A percentile compares a stretch with the other conserved stretches of the same genome.
Conservation (phyloP, 208 protist genomes). For the Leishmania aethiopica region DNA sequence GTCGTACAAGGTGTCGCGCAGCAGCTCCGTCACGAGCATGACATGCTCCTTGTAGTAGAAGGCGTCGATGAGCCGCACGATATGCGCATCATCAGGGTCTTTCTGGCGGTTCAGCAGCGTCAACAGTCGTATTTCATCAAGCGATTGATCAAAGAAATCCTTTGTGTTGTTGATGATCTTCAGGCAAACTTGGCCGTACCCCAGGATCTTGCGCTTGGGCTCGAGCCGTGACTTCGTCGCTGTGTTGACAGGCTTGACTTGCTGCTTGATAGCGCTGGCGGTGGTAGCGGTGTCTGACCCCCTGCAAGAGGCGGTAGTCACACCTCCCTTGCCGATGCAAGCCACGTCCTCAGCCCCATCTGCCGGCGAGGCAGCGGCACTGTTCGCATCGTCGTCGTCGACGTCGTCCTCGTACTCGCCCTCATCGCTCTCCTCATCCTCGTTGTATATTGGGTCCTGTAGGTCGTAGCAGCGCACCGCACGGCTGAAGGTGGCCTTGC, state of each 20-base stretch:
- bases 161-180: constrained; percentile 98
- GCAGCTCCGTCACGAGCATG: constrained; percentile 96
- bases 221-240: neutral
- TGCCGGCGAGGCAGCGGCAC: neutral
- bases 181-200: constrained; percentile 91
- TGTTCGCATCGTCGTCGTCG: constrained; percentile 12
- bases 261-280: neutral
- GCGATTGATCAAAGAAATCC: constrained; percentile 97
- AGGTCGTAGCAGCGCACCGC: constrained; percentile 95
- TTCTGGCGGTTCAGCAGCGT: constrained; percentile 92
- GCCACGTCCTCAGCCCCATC: neutral
- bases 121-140: constrained; percentile 97
- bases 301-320: neutral
- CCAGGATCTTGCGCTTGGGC: constrained; percentile 40
- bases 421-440: constrained; percentile 44
- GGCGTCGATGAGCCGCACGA: constrained; percentile 93
- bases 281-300: neutral
- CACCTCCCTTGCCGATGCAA: neutral
- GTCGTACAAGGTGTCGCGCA: constrained; percentile 97
- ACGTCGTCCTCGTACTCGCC: constrained; percentile 7
- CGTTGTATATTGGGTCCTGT: constrained; percentile 79
- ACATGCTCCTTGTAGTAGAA: constrained; percentile 98
- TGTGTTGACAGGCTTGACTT: neutral
- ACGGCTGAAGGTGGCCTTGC: constrained; percentile 94
- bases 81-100: constrained; percentile 88